These are phyloP conservation scores for Suhomyces maxii DNA, from an alignment of 1,139 yeast genomes.

Conservation along the genomic window DNA sequence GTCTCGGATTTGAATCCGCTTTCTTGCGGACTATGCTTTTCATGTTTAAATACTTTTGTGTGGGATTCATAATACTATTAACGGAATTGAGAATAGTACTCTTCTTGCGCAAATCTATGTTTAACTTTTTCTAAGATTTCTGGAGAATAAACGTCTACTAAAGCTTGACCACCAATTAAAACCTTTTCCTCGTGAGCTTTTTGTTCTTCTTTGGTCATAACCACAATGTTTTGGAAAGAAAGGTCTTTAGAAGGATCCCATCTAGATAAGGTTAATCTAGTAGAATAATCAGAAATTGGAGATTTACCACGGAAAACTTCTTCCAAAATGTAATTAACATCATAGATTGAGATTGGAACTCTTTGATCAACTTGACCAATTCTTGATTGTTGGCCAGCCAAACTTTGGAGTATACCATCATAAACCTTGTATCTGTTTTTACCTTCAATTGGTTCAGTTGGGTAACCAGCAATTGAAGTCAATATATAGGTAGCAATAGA, in stretches of 20 bases:
- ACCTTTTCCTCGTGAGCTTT: conserved; percentile 72
- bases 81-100: conserved; percentile 59
- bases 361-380: conserved; percentile 68
- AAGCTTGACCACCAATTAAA: conserved; percentile 59
- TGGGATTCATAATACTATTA: background rate
- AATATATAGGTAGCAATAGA: conserved; percentile 83
- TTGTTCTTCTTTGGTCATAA: conserved; percentile 89
- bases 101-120: conserved; percentile 71
- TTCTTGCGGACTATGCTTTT: too few species aligned
- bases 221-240: conserved; percentile 71
- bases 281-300: conserved; percentile 80
- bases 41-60: too few species aligned
- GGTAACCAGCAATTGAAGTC: conserved; percentile 81
- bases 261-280: conserved; percentile 72
- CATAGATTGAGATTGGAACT: conserved; percentile 69
- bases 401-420: conserved; percentile 76
- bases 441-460: conserved; percentile 87
- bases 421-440: conserved; percentile 82
- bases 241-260: conserved; percentile 72
- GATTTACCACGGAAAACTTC: conserved; percentile 93
- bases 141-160: conserved; percentile 63
- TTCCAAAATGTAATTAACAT: conserved; percentile 82
- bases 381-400: conserved; percentile 85
- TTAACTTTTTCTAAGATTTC: conserved; percentile 61
- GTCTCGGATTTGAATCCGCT: too few species aligned